Evolutionary conservation across 2,329 filamentous ascomycete genomes (phyloP).

Genomic region (Colletotrichum sojae): DNA sequence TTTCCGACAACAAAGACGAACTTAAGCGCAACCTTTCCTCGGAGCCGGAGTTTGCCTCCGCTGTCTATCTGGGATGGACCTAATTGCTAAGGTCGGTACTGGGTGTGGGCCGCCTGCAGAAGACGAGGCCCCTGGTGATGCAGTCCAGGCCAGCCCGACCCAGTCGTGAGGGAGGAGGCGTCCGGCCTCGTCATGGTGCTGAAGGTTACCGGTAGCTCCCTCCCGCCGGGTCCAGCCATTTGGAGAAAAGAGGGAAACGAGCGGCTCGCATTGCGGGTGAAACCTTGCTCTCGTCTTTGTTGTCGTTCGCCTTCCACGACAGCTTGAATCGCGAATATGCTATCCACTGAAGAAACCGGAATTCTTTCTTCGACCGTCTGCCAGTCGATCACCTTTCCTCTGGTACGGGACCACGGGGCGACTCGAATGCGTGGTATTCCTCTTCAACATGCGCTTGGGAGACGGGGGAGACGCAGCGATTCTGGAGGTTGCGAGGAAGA

Average conservation of each 20-base stretch:
- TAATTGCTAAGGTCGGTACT: background rate
- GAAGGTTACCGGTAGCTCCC: constrained; percentile 7
- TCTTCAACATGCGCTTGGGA: background rate
- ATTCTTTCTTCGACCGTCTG: background rate
- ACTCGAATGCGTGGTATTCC: background rate
- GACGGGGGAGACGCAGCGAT: constrained; percentile 1
- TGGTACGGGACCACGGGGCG: background rate
- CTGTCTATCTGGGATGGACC: too few relatives aligned
- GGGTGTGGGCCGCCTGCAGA: background rate
- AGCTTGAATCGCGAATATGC: background rate
- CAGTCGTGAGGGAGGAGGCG: constrained; percentile 8
- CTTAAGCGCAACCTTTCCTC: too few relatives aligned
- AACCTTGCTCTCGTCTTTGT: background rate
- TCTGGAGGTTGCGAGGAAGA: constrained; percentile 2
- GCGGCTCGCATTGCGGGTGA: background rate
- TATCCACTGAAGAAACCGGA: background rate
- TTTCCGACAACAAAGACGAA: constrained; percentile 3
- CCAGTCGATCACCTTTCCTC: constrained; percentile 11
- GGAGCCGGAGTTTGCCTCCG: too few relatives aligned
- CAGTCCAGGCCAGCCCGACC: background rate
- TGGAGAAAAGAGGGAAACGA: constrained; percentile 16
- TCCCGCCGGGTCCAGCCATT: constrained; percentile 1
- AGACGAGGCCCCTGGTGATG: background rate
- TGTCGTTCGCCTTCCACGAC: background rate
- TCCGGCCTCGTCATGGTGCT: constrained; percentile 26